Conservation (phyloP, 2,329 filamentous ascomycete species). For the Pyricularia pennisetigena region DNA sequence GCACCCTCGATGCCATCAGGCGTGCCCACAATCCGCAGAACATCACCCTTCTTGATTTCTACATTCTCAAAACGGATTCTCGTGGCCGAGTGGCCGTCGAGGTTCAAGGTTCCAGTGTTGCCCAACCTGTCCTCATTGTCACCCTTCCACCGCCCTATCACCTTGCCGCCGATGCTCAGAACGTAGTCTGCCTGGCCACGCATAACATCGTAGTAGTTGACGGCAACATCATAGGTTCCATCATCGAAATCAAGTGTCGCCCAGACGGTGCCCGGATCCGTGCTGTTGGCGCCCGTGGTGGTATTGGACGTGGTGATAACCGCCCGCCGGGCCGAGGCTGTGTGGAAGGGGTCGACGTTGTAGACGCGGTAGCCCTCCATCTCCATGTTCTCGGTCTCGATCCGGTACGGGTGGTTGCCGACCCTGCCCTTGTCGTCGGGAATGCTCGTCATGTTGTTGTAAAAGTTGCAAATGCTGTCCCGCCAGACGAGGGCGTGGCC, state of each 20-base stretch:
- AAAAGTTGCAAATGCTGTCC: conserved; percentile 57
- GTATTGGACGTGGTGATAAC: conserved; percentile 45
- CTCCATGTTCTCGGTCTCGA: conserved; percentile 58
- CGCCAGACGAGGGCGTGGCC: conserved; percentile 64
- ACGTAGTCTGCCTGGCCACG: conserved; percentile 47
- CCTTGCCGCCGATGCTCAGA: conserved; percentile 39
- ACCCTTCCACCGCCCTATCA: conserved; percentile 48
- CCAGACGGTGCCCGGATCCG: conserved; percentile 22
- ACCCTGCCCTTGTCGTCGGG: conserved; percentile 46
- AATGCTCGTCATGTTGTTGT: conserved; percentile 50
- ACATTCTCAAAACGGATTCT: conserved; percentile 48
- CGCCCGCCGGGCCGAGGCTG: conserved; percentile 43
- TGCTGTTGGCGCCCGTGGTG: conserved; percentile 35
- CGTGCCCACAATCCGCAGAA: conserved; percentile 43
- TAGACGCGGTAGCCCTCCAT: conserved; percentile 47
- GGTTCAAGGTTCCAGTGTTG: conserved; percentile 43
- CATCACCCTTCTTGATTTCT: conserved; percentile 37
- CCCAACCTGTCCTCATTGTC: conserved; percentile 50
- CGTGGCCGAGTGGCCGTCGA: conserved; percentile 57
- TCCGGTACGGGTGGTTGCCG: conserved; percentile 50
- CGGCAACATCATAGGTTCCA: conserved; percentile 51
- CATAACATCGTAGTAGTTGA: conserved; percentile 57
- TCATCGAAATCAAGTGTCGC: conserved; percentile 24
- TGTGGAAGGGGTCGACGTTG: conserved; percentile 46
- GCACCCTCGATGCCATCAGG: conserved; percentile 53